Evolutionary conservation across 2,329 filamentous ascomycete species (phyloP), one percentile per base, ranked within the genome.

Genomic region (Cordyceps cateniannulata): DNA sequence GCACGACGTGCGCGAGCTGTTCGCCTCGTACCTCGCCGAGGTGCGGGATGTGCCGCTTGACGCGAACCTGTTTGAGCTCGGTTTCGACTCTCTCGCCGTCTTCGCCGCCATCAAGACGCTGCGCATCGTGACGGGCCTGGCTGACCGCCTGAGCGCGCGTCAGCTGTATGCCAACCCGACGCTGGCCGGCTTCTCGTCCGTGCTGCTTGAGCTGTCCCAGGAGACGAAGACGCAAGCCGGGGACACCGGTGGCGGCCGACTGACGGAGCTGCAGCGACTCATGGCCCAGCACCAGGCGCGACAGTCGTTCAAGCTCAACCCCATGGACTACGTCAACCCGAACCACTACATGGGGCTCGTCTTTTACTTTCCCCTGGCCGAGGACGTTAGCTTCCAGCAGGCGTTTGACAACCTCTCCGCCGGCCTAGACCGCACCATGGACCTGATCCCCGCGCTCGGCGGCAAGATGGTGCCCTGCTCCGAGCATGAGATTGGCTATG

Each of bases 151-250:
- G 38, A 67, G 69, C 9, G 69, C 72, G 6, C 67, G 73, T 18
- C 69, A 74, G 53, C 49, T 76, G 5, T 76, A 75, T 54, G 71
- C 69, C 16, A 73, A 72, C 20, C 68, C 69, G 3, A 71, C 69
- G 0, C 60, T 69, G 38, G 35, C 42, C 35, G 68, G 64, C 8
- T 67, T 75, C 22, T 65, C 71, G 27, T 59, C 64, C 10, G 58
- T 59, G 1, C 52, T 75, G 20, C 62, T 60, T 6, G 59, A 62
- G 4, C 47, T 71, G 16, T 48, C 62, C 8, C 62, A 64, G 55
- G 49, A 48, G 8, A 64, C 60, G 5, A 59, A 55, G 58, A 63
- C 61, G 64, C 20, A 22, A 60, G 61, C 7, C 51, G 60, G 86
- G 65, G 72, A 38, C 16, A 48, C 51, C 3, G 35, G n/a, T 20